These are phyloP conservation scores for Pichia sporocuriosa DNA, from an alignment of 805 yeast species.

Conservation along the genomic window DNA sequence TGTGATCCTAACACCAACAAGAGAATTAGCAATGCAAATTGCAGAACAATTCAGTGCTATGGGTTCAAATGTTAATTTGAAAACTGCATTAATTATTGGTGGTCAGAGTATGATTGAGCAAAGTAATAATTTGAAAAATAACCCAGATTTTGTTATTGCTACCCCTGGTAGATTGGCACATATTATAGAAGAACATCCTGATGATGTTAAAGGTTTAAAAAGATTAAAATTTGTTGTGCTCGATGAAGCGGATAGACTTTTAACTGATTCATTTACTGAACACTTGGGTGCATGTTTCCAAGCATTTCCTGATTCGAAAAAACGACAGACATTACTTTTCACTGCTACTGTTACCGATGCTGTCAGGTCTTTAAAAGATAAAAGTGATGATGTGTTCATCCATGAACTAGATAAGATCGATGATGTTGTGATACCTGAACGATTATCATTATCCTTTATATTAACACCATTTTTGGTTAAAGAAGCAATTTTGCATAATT, in stretches of 20 bases:
- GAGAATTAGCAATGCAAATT: constrained; percentile 93
- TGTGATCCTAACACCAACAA: constrained; percentile 78
- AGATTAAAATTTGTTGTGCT: constrained; percentile 76
- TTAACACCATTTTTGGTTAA: constrained; percentile 83
- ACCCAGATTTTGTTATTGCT: constrained; percentile 93
- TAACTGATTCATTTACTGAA: constrained; percentile 75
- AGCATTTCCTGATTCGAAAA: constrained; percentile 60
- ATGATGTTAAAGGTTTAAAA: constrained; percentile 70
- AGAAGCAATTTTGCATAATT: constrained; percentile 75
- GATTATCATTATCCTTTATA: constrained; percentile 57
- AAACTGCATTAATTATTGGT: constrained; percentile 82
- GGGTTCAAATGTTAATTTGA: constrained; percentile 82
- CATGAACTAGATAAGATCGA: constrained; percentile 73
- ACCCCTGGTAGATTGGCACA: constrained; percentile 97
- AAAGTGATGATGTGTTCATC: constrained; percentile 52
- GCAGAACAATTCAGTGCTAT: constrained; percentile 94
- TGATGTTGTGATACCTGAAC: constrained; percentile 72
- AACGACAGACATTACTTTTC: constrained; percentile 82
- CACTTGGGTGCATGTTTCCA: constrained; percentile 70
- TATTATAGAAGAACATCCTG: constrained; percentile 80
- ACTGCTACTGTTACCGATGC: constrained; percentile 96
- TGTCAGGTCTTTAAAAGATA: constrained; percentile 70
- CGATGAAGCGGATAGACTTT: constrained; percentile 92
- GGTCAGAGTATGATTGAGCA: constrained; percentile 93
- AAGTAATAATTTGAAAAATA: constrained; percentile 68